Evolutionary conservation across 306 rosid genomes (phyloP), one percentile per base, ranked within the genome.

Genomic region (Cajanus cajan): DNA sequence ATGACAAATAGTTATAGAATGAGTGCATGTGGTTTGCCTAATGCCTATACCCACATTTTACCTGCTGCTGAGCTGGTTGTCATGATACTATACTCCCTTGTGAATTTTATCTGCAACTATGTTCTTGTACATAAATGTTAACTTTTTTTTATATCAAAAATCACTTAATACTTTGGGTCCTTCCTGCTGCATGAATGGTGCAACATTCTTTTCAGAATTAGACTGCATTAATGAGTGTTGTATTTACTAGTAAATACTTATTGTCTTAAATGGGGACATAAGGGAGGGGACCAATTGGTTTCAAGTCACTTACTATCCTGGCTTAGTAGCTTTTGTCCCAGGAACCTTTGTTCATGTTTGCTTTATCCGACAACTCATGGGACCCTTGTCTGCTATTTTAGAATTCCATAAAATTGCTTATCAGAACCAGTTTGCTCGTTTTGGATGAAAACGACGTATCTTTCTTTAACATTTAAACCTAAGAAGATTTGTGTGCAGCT

Each of bases 271-370:
- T 16, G 85, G 84, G 84, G 86, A 90, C 91, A 91, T 75, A 41
- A 64, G 80, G 71, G 92, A 75, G 95, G 97, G 98, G 96, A 89
- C 98, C 94, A 75, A 83, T 89, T 66, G 86, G 87, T 84, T 90
- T 87, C 83, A 82, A 83, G 88, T 85, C 92, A 85, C 86, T 86
- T 87, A 88, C 82, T 82, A 79, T 87, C 82, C 83, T 87, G 87
- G 87, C 83, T 74, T 21, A 76, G 82, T 87, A 79, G 79, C 83
- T 71, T 80, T 85, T 89, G 96, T 92, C 92, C 88, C 86, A 63
- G 28, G 78, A 88, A 78, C 89, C 85, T 69, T 51, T 76, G 82
- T 83, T 83, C 63, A 65, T 89, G 97, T 84, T 92, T 57, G 77
- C 86, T 78, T 87, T 92, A 84, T 70, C 94, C 89, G 89, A 92